Evolutionary conservation across 257 asterid species (phyloP).

Genomic region (Fraxinus excelsior): DNA sequence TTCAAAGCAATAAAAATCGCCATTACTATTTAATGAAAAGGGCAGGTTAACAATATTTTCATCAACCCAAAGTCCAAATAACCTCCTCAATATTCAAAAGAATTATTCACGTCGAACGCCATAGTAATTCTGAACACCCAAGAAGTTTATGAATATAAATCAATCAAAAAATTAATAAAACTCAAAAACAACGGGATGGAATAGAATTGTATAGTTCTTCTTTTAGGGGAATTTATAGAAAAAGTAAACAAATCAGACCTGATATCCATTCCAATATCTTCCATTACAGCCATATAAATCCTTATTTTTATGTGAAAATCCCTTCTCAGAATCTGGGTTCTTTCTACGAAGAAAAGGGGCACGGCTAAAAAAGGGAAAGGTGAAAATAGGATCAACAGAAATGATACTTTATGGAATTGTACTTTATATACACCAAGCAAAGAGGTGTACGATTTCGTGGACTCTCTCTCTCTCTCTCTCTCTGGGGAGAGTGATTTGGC

Average conservation of each 20-base stretch:
- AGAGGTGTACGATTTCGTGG: background rate
- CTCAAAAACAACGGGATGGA: background rate
- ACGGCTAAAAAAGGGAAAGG: background rate
- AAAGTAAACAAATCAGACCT: conserved; percentile 34
- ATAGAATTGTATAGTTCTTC: no score
- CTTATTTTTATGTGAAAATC: background rate
- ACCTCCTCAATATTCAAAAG: background rate
- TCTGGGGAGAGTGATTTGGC: background rate
- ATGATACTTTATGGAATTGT: background rate
- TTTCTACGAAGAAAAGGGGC: background rate
- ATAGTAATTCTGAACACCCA: background rate
- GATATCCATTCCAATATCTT: conserved; percentile 49
- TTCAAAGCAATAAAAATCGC: background rate
- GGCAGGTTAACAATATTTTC: no score
- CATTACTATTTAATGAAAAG: background rate
- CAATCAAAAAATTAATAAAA: background rate
- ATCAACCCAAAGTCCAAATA: background rate
- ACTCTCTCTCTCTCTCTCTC: background rate
- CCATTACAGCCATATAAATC: conserved; percentile 23
- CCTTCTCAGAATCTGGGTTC: background rate
- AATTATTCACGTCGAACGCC: background rate
- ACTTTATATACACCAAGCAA: no score
- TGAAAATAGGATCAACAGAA: background rate
- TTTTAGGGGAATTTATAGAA: background rate
- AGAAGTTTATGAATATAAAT: background rate